These are phyloP conservation scores for Ceratopteris richardii DNA, from an alignment of 75 land plant genomes.

Conservation along the genomic window DNA sequence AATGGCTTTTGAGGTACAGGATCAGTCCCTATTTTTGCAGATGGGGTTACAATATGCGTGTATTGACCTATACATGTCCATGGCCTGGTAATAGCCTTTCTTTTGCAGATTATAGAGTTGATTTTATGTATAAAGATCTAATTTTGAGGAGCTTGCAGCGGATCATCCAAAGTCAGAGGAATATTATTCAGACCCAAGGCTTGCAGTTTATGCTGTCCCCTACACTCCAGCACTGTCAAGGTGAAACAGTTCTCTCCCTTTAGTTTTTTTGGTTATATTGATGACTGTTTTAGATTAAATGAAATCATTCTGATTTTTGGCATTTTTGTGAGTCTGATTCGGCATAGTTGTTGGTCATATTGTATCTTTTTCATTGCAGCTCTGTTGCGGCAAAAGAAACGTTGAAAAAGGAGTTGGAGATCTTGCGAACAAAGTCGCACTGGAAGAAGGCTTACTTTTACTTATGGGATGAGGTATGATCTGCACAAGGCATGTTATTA, in stretches of 20 bases:
- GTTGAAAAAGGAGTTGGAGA: constrained; percentile 62
- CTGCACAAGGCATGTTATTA: too few relatives aligned
- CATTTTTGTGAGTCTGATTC: too few relatives aligned
- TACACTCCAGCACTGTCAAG: constrained; percentile 62
- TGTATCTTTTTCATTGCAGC: constrained; percentile 20
- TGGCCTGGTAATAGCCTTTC: constrained; percentile 99
- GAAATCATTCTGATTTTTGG: too few relatives aligned
- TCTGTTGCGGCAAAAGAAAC: constrained; percentile 52
- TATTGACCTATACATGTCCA: constrained; percentile 87
- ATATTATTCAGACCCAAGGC: constrained; percentile 83
- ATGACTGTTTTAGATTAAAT: too few relatives aligned
- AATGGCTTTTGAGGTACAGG: constrained; percentile 88
- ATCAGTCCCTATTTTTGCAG: constrained; percentile 96
- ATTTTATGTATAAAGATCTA: not conserved
- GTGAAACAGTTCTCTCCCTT: too few relatives aligned
- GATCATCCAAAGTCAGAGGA: constrained; percentile 94
- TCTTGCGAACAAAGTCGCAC: constrained; percentile 65
- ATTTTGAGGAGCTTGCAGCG: constrained; percentile 32
- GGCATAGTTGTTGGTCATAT: too few relatives aligned
- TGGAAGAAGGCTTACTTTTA: constrained; percentile 97
- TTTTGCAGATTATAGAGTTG: not conserved
- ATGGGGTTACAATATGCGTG: constrained; percentile 97
- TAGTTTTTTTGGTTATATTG: constrained; percentile 1
- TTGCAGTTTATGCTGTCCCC: constrained; percentile 96
- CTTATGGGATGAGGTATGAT: constrained; percentile 98